Evolutionary conservation across 768 basidiomycete species (phyloP).

Genomic region (Solioccasus polychromus): DNA sequence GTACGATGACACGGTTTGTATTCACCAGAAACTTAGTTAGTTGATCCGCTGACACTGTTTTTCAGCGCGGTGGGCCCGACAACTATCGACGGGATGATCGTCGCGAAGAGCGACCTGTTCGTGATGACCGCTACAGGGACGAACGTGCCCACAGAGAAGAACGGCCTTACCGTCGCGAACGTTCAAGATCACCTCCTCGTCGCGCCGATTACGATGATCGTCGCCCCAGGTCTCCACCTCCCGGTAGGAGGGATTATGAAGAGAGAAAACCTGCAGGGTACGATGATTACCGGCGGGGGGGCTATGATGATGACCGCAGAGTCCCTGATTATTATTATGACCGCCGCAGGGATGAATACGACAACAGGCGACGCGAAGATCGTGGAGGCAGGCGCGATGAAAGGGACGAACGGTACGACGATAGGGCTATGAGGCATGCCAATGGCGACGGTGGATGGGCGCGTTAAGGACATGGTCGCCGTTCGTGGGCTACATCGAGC

Average conservation of each 20-base stretch:
- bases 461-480: conserved; percentile 52
- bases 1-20: conserved; percentile 57
- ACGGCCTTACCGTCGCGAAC: conserved; percentile 62
- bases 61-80: conserved; percentile 62
- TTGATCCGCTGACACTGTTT: not conserved
- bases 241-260: conserved; percentile 76
- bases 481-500: conserved; percentile 34
- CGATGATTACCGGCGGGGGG: conserved; percentile 85
- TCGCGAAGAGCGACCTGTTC: conserved; percentile 51
- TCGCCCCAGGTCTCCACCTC: conserved; percentile 75
- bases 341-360: conserved; percentile 77
- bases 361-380: conserved; percentile 60
- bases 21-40: not conserved
- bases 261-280: conserved; percentile 89
- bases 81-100: conserved; percentile 78
- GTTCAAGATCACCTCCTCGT: conserved; percentile 80
- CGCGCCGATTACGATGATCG: conserved; percentile 71
- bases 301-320: conserved; percentile 77
- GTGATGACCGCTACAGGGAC: conserved; percentile 59
- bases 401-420: conserved; percentile 79
- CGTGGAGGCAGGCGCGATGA: conserved; percentile 75
- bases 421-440: conserved; percentile 66
- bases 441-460: conserved; percentile 79
- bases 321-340: conserved; percentile 84
- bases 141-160: conserved; percentile 55